Conservation (phyloP, 78 protist genomes). For the Creolimax fragrantissima region DNA sequence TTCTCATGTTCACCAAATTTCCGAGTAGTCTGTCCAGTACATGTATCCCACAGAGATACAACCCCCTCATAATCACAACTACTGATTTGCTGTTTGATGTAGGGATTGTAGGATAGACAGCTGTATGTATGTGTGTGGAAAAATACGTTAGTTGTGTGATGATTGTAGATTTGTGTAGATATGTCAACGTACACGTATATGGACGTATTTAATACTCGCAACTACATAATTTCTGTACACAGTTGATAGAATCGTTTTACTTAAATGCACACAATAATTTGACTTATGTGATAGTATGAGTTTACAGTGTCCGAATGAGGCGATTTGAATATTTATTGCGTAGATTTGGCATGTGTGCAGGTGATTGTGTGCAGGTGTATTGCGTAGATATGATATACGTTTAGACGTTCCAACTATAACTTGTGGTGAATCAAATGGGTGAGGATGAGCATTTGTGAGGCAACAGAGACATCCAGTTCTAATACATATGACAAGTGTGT, state of each 20-base stretch:
- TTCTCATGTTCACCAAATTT: constrained; percentile 59
- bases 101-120: constrained; percentile 54
- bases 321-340: neutral
- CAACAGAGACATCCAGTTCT: neutral
- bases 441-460: neutral
- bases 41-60: constrained; percentile 54
- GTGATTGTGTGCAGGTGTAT: neutral
- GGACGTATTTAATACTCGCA: neutral
- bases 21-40: constrained; percentile 35
- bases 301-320: neutral
- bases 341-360: neutral
- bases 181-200: neutral
- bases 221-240: neutral
- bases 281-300: neutral
- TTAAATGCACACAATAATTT: too few species aligned
- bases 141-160: neutral
- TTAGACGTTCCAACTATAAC: too few species aligned
- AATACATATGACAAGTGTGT: neutral
- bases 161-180: neutral
- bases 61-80: constrained; percentile 56
- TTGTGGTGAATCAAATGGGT: too few species aligned
- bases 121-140: neutral
- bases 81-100: constrained; percentile 43
- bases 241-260: neutral
- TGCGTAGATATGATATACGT: too few species aligned